These are phyloP conservation scores for Yamadazyma paraphyllophila DNA, from an alignment of 805 yeast species.

Conservation along the genomic window DNA sequence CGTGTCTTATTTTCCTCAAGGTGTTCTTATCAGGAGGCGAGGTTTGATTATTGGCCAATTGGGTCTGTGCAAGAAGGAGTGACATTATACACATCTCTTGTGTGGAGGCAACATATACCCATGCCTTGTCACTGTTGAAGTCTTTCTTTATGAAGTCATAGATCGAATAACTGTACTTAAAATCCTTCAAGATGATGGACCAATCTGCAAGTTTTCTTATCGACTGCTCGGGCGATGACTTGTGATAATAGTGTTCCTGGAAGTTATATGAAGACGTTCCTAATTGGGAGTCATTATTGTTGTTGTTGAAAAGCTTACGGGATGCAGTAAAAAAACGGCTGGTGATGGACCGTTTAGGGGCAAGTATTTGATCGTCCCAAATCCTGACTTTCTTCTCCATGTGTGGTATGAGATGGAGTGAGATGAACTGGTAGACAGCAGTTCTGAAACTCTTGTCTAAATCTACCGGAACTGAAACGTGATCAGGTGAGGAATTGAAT, in stretches of 20 bases:
- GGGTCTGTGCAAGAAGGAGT: slow-evolving; percentile 57
- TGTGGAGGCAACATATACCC: slow-evolving; percentile 77
- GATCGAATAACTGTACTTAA: slow-evolving; percentile 75
- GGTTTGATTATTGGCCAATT: slow-evolving; percentile 22
- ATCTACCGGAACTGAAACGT: slow-evolving; percentile 28
- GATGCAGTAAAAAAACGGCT: slow-evolving; percentile 70
- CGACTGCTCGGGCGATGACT: slow-evolving; percentile 65
- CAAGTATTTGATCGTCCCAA: slow-evolving; percentile 83
- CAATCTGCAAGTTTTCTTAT: slow-evolving; percentile 87
- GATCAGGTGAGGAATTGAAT: slow-evolving; percentile 15
- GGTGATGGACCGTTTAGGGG: slow-evolving; percentile 73
- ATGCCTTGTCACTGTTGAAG: slow-evolving; percentile 71
- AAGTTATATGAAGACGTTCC: slow-evolving; percentile 38
- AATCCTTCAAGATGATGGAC: slow-evolving; percentile 88
- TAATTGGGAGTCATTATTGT: slow-evolving; percentile 11
- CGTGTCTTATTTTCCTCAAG: slow-evolving; percentile 49
- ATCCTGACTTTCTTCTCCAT: slow-evolving; percentile 78
- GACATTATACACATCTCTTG: slow-evolving; percentile 86
- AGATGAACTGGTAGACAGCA: slow-evolving; percentile 47
- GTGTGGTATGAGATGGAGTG: slow-evolving; percentile 63
- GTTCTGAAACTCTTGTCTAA: slow-evolving; percentile 40
- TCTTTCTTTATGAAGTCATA: slow-evolving; percentile 83
- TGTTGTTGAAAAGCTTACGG: slow-evolving; percentile 49
- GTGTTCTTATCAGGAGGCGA: slow-evolving; percentile 36
- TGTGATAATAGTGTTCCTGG: slow-evolving; percentile 57